phyloP scores from a whole-genome alignment of 106 monocot genomes.

The Dioscorea zingiberensis region DNA sequence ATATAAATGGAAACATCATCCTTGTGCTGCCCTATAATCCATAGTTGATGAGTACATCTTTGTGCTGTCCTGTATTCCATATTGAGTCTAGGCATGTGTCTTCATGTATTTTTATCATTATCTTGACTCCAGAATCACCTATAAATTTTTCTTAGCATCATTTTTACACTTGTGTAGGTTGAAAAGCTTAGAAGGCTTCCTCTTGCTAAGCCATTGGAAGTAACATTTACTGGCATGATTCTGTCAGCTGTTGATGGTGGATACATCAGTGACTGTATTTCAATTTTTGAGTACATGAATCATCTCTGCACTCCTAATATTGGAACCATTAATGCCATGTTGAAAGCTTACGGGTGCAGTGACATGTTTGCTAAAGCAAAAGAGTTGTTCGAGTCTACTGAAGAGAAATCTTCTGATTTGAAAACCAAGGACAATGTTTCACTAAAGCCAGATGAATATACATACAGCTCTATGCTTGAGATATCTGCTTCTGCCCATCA shows the following conservation, averaged over 20 bases:
- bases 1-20: no score
- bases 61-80: no score
- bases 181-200: conserved; percentile 70
- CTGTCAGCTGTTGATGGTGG: conserved; percentile 81
- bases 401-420: conserved; percentile 4
- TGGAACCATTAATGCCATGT: conserved; percentile 88
- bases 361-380: conserved; percentile 92
- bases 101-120: no score
- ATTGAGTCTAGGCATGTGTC: no score
- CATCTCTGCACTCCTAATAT: conserved; percentile 63
- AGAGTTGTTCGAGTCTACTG: conserved; percentile 70
- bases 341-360: conserved; percentile 64
- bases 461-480: conserved; percentile 80
- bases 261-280: conserved; percentile 48
- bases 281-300: conserved; percentile 87
- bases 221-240: conserved; percentile 96
- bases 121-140: no score
- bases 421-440: conserved; percentile 1
- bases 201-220: conserved; percentile 73
- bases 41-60: no score
- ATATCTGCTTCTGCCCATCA: conserved; percentile 70
- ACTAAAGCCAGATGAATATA: conserved; percentile 51
- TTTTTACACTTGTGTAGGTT: conserved; percentile 34
- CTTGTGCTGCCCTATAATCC: no score
- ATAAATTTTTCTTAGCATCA: no score